These are phyloP conservation scores for Fusarium solani-melongenae DNA, from an alignment of 2,329 filamentous ascomycete species.

Conservation along the genomic window DNA sequence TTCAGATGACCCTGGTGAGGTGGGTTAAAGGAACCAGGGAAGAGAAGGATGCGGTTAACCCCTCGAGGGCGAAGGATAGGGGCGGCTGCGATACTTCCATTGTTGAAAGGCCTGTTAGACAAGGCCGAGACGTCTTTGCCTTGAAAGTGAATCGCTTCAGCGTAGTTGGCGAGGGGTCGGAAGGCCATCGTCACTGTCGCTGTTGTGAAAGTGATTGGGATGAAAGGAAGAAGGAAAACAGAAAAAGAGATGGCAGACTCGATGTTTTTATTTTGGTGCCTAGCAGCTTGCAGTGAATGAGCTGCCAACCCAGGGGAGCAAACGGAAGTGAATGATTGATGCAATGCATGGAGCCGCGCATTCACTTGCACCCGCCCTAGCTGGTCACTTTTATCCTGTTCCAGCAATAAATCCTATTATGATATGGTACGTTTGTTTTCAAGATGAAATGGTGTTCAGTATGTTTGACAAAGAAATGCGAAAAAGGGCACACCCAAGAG, in stretches of 20 bases:
- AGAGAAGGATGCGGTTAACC: background rate
- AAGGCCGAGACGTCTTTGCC: background rate
- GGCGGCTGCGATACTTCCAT: background rate
- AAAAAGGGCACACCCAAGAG: background rate
- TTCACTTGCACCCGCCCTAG: background rate
- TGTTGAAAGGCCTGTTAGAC: background rate
- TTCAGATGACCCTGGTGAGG: background rate
- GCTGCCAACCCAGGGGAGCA: background rate
- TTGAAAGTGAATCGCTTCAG: conserved; percentile 20
- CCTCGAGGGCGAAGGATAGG: background rate
- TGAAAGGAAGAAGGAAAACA: background rate
- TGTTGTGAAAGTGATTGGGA: background rate
- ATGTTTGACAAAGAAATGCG: background rate
- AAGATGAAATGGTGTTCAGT: background rate
- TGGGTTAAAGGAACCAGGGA: background rate
- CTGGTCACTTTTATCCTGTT: background rate
- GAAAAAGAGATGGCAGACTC: background rate
- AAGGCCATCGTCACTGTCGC: conserved; percentile 13
- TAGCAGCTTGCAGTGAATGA: background rate
- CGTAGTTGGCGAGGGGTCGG: conserved; percentile 21
- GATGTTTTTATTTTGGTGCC: background rate
- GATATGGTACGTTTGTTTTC: background rate
- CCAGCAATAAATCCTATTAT: background rate
- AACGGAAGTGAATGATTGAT: background rate
- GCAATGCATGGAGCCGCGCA: background rate